phyloP scores from a whole-genome alignment of 2,329 filamentous ascomycete genomes.

The Macroventuria anomochaeta region DNA sequence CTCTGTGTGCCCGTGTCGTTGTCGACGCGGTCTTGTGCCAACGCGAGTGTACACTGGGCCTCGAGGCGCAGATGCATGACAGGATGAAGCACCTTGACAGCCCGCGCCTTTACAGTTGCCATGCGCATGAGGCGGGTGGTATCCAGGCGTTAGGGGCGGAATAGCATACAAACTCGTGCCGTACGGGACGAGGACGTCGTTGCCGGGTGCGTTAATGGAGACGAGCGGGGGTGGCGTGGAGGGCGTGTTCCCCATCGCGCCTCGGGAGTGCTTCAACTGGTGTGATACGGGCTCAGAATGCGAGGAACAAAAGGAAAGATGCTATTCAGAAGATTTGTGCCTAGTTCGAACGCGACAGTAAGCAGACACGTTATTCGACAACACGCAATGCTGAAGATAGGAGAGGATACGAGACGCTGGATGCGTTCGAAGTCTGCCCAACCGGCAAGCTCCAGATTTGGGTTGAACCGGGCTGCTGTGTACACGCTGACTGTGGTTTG shows the following conservation, averaged over 20 bases:
- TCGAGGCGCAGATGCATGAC: no score
- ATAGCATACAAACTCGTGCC: conserved; percentile 2
- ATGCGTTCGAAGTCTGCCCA: no score
- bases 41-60: not conserved
- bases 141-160: not conserved
- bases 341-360: no score
- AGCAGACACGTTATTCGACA: no score
- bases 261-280: no score
- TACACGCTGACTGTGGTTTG: not conserved
- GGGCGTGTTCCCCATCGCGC: conserved; percentile 29
- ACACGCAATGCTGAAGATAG: no score
- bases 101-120: not conserved
- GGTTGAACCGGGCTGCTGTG: not conserved
- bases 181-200: conserved; percentile 30
- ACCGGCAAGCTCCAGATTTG: not conserved
- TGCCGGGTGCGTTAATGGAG: conserved; percentile 27
- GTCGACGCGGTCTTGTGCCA: not conserved
- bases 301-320: not conserved
- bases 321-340: not conserved
- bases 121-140: not conserved
- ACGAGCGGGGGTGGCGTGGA: conserved; percentile 35
- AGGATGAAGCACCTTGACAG: not conserved
- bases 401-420: no score
- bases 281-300: not conserved
- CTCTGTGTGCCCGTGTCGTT: not conserved